Conservation (phyloP, 306 rosid species). For the Chamaecrista fasciculata region DNA sequence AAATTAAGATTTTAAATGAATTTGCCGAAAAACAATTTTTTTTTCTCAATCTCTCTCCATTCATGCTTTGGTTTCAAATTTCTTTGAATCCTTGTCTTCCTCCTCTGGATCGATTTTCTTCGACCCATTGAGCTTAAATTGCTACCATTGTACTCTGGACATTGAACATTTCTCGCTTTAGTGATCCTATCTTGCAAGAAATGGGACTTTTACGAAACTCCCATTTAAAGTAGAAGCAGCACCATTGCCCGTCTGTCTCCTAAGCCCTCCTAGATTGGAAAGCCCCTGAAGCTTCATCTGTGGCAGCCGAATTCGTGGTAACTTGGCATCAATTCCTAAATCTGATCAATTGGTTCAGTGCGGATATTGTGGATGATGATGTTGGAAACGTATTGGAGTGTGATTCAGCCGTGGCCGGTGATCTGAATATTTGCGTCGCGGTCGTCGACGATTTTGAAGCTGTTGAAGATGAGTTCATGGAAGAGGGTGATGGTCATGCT, state of each 20-base stretch:
- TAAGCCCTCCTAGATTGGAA: slow-evolving; percentile 55
- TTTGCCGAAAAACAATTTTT: too few species aligned
- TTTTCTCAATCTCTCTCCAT: too few species aligned
- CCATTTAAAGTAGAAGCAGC: too few species aligned
- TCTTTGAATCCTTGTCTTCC: too few species aligned
- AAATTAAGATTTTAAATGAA: too few species aligned
- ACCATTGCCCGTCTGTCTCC: slow-evolving; percentile 69
- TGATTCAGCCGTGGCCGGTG: slow-evolving; percentile 89
- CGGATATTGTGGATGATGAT: slow-evolving; percentile 79
- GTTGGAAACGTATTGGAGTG: slow-evolving; percentile 76
- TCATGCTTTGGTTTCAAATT: too few species aligned
- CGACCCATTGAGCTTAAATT: too few species aligned
- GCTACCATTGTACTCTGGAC: too few species aligned
- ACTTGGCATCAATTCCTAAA: slow-evolving; percentile 33
- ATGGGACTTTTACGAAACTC: too few species aligned
- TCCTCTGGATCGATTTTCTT: too few species aligned
- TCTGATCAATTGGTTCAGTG: slow-evolving; percentile 79
- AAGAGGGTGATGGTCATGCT: slow-evolving; percentile 75
- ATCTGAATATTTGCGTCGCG: slow-evolving; percentile 69
- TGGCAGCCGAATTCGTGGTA: slow-evolving; percentile 44
- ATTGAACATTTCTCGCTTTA: too few species aligned
- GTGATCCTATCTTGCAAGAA: too few species aligned
- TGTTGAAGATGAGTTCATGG: slow-evolving; percentile 82
- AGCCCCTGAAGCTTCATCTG: slow-evolving; percentile 71
- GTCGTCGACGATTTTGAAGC: slow-evolving; percentile 87